Base-by-base conservation (phyloP, 345 rosid genomes). In the Conringia planisiliqua region DNA sequence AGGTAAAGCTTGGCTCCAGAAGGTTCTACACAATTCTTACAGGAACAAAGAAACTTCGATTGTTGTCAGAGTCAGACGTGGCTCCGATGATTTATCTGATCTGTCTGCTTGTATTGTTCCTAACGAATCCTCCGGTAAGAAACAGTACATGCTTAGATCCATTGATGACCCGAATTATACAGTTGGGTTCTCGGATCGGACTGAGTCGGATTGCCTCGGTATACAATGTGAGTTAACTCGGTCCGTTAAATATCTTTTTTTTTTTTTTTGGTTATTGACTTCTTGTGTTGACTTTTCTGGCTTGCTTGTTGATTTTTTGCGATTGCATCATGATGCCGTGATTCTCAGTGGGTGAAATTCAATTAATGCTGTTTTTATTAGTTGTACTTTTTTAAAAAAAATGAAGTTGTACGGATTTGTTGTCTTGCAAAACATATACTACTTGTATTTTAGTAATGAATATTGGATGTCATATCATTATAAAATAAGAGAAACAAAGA, bases 101-200 rank as follows among this genome's bases (percentile, higher is more conserved):
- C 78, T 95, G 17, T 96, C 91, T 29, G 99, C 97, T 29, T 95
- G 99, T 77, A 85, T 95, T 75, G 99, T 95, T 62, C 99, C 97
- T 29, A 79, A 82, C 61, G 97, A 91, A 6, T 74, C 92, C 10
- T 85, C 76, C 60, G 91, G 85, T 10, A 86, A 65, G 75, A 91
- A 27, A 82, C 90, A 86, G 66, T 91, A 88, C 68, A 85, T 92
- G 83, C 74, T 95, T 62, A 81, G 99, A 80, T 89, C 97, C 64
- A 90, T 95, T 66, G 84, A 67, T 17, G 99, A 95, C 58, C 97
- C 99, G 51, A 92, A 95, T 77, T 95, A 95, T 72, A 82, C 97
- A 3, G 90, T 90, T 72, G 99, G 97, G 10, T 91, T 95, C 79
- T 65, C 80, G 10, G 99, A 95, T 76, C 89, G 99, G 51, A 78